These are phyloP conservation scores for Phytophthora vignae DNA, from an alignment of 352 stramenopile genomes.

Conservation along the genomic window DNA sequence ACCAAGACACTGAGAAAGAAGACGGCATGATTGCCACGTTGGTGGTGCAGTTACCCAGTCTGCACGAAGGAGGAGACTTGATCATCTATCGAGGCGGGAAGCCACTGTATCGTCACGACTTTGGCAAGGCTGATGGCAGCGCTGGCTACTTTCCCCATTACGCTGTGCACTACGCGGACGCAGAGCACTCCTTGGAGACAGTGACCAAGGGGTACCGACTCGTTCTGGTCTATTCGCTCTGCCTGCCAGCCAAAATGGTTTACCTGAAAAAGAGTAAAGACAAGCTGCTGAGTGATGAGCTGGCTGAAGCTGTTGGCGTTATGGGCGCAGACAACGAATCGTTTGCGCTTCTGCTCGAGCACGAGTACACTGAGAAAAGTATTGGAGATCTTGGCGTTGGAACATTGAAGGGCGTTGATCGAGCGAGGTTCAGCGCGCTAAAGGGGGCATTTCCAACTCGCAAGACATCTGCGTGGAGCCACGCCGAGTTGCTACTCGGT, in stretches of 20 bases:
- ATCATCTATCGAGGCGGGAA: conserved; percentile 13
- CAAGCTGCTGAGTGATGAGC: neutral
- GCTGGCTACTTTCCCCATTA: conserved; percentile 28
- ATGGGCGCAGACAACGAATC: conserved; percentile 46
- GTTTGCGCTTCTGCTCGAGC: conserved; percentile 16
- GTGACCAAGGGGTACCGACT: conserved; percentile 36
- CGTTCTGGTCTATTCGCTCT: conserved; percentile 35
- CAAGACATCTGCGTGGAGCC: no score
- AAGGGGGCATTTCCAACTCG: no score
- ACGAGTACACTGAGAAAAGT: conserved; percentile 21
- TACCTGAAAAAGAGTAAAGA: neutral
- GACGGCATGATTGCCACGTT: conserved; percentile 55
- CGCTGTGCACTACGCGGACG: conserved; percentile 39
- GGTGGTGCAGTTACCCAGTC: conserved; percentile 39
- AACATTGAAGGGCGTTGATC: conserved; percentile 26
- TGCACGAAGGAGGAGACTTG: conserved; percentile 27
- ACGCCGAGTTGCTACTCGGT: no score
- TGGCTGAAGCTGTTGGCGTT: conserved; percentile 29
- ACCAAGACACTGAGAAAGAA: conserved; percentile 60
- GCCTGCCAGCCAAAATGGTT: conserved; percentile 12
- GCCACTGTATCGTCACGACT: conserved; percentile 14
- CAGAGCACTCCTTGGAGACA: conserved; percentile 24
- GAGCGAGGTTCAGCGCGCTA: conserved; percentile 7
- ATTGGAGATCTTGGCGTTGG: conserved; percentile 12
- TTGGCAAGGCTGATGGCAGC: conserved; percentile 12